Evolutionary conservation across 2,329 filamentous ascomycete species (phyloP).

Genomic region (Colletotrichum tropicicola): DNA sequence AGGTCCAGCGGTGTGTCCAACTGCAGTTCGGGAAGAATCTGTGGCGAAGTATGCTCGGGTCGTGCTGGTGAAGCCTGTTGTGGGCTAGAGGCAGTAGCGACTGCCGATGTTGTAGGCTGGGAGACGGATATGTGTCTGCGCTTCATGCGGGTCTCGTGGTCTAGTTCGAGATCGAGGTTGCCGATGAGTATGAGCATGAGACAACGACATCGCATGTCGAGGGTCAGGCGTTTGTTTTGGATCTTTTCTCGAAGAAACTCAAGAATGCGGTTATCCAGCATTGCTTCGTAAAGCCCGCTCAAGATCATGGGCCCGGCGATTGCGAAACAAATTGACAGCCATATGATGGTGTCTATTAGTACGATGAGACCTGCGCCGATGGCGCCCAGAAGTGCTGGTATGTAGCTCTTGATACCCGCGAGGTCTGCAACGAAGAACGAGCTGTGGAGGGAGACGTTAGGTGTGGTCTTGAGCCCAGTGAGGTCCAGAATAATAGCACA

Average conservation of each 20-base stretch:
- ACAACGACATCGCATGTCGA: constrained; percentile 33
- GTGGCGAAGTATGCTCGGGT: neutral
- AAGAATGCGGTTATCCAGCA: constrained; percentile 37
- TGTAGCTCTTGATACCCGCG: constrained; percentile 29
- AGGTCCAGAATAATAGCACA: neutral
- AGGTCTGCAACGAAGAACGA: constrained; percentile 31
- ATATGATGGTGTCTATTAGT: constrained; percentile 36
- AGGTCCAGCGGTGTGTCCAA: neutral
- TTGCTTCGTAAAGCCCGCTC: constrained; percentile 40
- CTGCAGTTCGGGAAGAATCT: neutral
- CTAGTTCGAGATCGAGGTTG: constrained; percentile 37
- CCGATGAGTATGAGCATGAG: constrained; percentile 40
- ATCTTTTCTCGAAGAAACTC: constrained; percentile 33
- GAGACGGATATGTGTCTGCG: neutral
- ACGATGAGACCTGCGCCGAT: constrained; percentile 32
- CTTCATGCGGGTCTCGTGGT: neutral
- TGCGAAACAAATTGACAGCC: constrained; percentile 39
- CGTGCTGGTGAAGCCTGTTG: neutral
- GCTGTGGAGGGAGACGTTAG: neutral
- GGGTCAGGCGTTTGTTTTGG: constrained; percentile 29
- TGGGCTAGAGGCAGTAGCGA: neutral
- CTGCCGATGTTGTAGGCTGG: too few species aligned
- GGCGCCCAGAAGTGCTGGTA: constrained; percentile 26
- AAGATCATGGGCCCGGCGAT: constrained; percentile 41
- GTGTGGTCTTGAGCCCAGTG: neutral